Percentiles rank a stretch among this genome's conserved stretches.
Evolutionary conservation across 495 filamentous ascomycete genomes (phyloP).

Genomic region (Neurospora sublineolata): DNA sequence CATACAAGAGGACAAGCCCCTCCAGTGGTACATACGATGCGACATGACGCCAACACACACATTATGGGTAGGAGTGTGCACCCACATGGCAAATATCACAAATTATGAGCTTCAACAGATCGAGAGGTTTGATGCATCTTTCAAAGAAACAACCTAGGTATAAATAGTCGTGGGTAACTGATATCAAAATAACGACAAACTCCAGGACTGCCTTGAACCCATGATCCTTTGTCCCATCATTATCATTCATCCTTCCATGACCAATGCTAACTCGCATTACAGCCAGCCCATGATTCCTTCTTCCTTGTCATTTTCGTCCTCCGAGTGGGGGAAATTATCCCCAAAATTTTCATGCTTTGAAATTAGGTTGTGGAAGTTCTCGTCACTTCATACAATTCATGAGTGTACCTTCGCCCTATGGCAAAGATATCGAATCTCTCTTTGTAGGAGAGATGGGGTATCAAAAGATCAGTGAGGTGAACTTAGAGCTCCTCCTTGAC

Average conservation of each 20-base stretch:
- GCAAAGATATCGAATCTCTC: neutral
- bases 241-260: neutral
- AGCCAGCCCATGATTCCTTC: neutral
- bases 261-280: neutral
- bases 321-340: neutral
- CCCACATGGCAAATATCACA: neutral
- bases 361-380: neutral
- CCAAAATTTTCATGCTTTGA: neutral
- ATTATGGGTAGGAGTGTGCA: neutral
- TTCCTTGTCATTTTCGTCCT: neutral
- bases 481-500: conserved; percentile 14
- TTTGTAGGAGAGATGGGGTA: neutral
- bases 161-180: neutral
- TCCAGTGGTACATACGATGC: neutral
- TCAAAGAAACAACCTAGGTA: neutral
- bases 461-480: neutral
- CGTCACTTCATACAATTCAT: neutral
- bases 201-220: neutral
- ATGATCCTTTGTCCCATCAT: neutral
- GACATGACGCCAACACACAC: neutral
- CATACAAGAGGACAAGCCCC: neutral
- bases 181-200: neutral
- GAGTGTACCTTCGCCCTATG: neutral
- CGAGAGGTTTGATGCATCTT: neutral
- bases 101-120: neutral